Percentiles rank a stretch among this genome's conserved stretches.
phyloP scores from a whole-genome alignment of 352 stramenopile genomes.

The Globisporangium cederbergense region DNA sequence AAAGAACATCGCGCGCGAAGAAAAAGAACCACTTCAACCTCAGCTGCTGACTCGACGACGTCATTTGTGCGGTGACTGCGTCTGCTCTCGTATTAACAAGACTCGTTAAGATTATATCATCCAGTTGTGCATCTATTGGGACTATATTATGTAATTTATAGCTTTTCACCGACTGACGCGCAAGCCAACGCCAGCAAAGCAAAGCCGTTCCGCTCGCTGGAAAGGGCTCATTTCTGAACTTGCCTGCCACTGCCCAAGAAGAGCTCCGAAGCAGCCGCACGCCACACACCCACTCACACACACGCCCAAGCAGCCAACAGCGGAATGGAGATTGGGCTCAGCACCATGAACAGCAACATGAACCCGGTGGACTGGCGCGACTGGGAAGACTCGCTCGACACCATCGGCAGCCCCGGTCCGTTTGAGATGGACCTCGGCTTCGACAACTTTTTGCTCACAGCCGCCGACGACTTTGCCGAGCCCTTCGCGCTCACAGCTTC shows the following conservation, averaged over 20 bases:
- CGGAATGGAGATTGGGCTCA: constrained; percentile 21
- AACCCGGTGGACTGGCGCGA: constrained; percentile 33
- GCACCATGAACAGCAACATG: constrained; percentile 17
- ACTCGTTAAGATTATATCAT: too few species aligned
- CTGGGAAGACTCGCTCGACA: constrained; percentile 43
- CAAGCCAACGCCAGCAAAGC: constrained; percentile 4
- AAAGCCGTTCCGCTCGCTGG: constrained; percentile 3
- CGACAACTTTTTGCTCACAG: constrained; percentile 58
- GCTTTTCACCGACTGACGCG: not conserved
- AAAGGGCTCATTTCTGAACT: constrained; percentile 25
- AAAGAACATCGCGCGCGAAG: constrained; percentile 5
- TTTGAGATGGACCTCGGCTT: constrained; percentile 62
- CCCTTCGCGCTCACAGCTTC: constrained; percentile 24
- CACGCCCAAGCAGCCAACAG: not conserved
- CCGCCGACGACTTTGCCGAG: constrained; percentile 60
- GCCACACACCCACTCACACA: not conserved
- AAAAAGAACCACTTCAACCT: constrained; percentile 27
- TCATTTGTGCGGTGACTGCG: constrained; percentile 24
- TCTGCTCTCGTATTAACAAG: constrained; percentile 11
- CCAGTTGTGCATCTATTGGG: too few species aligned
- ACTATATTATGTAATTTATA: too few species aligned
- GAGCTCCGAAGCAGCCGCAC: not conserved
- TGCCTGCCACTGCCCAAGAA: constrained; percentile 3
- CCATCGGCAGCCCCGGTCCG: constrained; percentile 17
- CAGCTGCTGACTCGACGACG: constrained; percentile 25